These are phyloP conservation scores for Tetrapisispora fleetii DNA, from an alignment of 805 yeast genomes.

Conservation along the genomic window DNA sequence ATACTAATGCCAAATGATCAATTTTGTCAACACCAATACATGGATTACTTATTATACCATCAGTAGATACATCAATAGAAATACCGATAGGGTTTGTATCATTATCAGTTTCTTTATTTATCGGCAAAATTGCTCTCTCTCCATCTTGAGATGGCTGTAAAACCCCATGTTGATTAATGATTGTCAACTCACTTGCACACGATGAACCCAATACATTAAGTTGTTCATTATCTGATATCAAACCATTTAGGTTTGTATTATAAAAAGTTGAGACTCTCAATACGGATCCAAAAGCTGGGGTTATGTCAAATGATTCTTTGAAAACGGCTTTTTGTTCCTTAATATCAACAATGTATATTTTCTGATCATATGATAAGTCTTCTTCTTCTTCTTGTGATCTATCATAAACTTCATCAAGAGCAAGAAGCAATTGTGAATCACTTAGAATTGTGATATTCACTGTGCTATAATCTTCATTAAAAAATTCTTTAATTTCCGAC, in stretches of 20 bases:
- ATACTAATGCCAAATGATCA: slow-evolving; percentile 54
- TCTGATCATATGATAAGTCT: slow-evolving; percentile 23
- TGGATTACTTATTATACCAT: slow-evolving; percentile 40
- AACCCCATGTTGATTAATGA: slow-evolving; percentile 32
- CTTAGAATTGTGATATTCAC: slow-evolving; percentile 16
- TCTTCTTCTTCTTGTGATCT: slow-evolving; percentile 11
- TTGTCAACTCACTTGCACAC: slow-evolving; percentile 51
- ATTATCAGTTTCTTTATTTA: slow-evolving; percentile 51
- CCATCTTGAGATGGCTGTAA: slow-evolving; percentile 55
- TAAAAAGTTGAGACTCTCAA: slow-evolving; percentile 41
- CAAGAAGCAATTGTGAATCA: slow-evolving; percentile 16
- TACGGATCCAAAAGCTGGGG: slow-evolving; percentile 44
- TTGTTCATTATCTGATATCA: slow-evolving; percentile 28
- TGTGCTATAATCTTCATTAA: slow-evolving; percentile 26
- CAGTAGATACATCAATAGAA: slow-evolving; percentile 46
- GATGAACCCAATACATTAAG: slow-evolving; percentile 48
- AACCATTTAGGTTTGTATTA: slow-evolving; percentile 30
- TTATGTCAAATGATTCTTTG: slow-evolving; percentile 34
- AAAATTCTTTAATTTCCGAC: slow-evolving; percentile 17
- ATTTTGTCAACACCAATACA: slow-evolving; percentile 48
- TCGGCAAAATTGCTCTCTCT: slow-evolving; percentile 64
- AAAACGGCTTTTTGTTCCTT: slow-evolving; percentile 6
- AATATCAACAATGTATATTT: slow-evolving; percentile 14
- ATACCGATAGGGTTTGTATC: slow-evolving; percentile 69
- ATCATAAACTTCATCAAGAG: slow-evolving; percentile 23